Evolutionary conservation across 768 basidiomycete species (phyloP).

Genomic region (Pisolithus tinctorius): DNA sequence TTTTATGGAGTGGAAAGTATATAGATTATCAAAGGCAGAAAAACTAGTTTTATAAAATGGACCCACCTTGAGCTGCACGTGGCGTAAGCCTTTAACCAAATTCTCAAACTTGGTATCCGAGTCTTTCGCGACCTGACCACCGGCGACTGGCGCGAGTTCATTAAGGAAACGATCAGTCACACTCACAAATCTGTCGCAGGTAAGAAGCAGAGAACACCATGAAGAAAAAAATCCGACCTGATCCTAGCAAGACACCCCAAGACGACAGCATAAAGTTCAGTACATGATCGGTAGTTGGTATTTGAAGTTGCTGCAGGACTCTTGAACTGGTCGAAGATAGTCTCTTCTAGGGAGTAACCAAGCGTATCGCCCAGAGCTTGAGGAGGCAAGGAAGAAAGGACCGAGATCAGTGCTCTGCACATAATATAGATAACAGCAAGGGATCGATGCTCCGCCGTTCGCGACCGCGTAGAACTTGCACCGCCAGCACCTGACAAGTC

Average conservation of each 20-base stretch:
- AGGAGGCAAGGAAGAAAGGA: conserved; percentile 65
- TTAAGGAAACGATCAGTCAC: conserved; percentile 88
- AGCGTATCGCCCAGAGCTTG: conserved; percentile 73
- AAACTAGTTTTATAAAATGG: neutral
- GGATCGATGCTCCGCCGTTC: conserved; percentile 57
- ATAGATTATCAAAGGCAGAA: neutral
- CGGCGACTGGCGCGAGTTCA: conserved; percentile 68
- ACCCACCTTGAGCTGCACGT: conserved; percentile 75
- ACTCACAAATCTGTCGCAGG: conserved; percentile 62
- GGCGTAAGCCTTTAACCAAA: conserved; percentile 71
- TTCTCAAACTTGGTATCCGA: conserved; percentile 78
- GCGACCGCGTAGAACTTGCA: conserved; percentile 13
- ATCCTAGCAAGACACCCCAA: conserved; percentile 77
- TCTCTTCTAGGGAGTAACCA: conserved; percentile 79
- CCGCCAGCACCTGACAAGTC: conserved; percentile 39
- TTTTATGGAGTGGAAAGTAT: conserved; percentile 1
- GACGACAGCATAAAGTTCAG: conserved; percentile 77
- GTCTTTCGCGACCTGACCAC: conserved; percentile 76
- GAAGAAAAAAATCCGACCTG: conserved; percentile 44
- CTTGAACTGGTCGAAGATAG: conserved; percentile 80
- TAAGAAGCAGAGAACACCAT: neutral
- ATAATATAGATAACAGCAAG: conserved; percentile 85
- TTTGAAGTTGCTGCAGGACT: conserved; percentile 58
- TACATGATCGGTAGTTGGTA: conserved; percentile 73
- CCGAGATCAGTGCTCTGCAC: conserved; percentile 77